Percentiles rank a stretch among this genome's conserved stretches.
Evolutionary conservation across 2,329 filamentous ascomycete genomes (phyloP).

Genomic region (Arthroderma uncinatum): DNA sequence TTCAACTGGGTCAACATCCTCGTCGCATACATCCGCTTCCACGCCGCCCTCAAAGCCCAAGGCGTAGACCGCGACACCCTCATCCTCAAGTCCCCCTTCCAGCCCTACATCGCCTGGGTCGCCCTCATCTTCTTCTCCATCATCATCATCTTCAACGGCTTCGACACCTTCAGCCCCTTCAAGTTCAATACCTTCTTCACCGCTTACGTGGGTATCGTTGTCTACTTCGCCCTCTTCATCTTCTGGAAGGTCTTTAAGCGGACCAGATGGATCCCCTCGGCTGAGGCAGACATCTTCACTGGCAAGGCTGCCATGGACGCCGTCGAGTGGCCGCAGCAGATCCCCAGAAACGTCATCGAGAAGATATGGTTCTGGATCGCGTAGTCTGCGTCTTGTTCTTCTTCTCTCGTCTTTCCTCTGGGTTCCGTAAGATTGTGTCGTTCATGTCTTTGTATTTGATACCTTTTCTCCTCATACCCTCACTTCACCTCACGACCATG

Average conservation of each 20-base stretch:
- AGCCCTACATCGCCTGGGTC: slow-evolving; percentile 49
- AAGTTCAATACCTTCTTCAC: slow-evolving; percentile 37
- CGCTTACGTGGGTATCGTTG: slow-evolving; percentile 34
- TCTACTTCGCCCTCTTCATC: slow-evolving; percentile 31
- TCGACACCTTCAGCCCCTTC: slow-evolving; percentile 25
- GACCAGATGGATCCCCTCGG: slow-evolving; percentile 15
- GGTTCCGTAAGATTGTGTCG: neutral
- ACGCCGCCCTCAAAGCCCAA: slow-evolving; percentile 32
- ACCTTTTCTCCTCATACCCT: neutral
- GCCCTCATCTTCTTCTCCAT: slow-evolving; percentile 50
- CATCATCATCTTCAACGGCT: slow-evolving; percentile 58
- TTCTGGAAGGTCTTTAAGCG: slow-evolving; percentile 22
- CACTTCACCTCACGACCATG: neutral
- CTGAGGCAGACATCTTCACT: slow-evolving; percentile 19
- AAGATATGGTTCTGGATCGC: slow-evolving; percentile 18
- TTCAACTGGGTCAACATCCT: slow-evolving; percentile 40
- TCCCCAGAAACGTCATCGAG: slow-evolving; percentile 16
- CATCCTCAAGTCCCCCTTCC: slow-evolving; percentile 34
- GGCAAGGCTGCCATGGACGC: slow-evolving; percentile 22
- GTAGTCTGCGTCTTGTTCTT: slow-evolving; percentile 1
- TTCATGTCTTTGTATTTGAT: slow-evolving; percentile 2
- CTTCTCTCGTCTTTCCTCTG: neutral
- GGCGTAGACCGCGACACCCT: slow-evolving; percentile 28
- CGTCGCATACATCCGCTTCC: slow-evolving; percentile 38
- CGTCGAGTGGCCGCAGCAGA: slow-evolving; percentile 16